phyloP scores from a whole-genome alignment of 2,329 filamentous ascomycete genomes.

The Cucurbitaria berberidis region DNA sequence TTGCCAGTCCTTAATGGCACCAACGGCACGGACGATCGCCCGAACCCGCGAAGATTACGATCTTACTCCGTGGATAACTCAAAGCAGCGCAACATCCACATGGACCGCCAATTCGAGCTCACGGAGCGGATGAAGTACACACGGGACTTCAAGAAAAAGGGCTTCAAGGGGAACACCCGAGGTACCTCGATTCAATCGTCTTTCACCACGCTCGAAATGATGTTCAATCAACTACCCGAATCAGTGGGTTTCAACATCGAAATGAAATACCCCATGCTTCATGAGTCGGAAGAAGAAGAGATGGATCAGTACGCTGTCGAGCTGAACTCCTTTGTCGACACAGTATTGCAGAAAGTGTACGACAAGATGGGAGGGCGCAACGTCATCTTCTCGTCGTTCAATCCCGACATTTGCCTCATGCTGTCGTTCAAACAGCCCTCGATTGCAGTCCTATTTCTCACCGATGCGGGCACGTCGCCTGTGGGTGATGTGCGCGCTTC shows the following conservation, averaged over 20 bases:
- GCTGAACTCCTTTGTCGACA: constrained; percentile 95
- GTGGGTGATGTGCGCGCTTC: constrained; percentile 90
- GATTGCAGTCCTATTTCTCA: constrained; percentile 93
- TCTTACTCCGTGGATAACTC: constrained; percentile 66
- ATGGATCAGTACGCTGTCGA: constrained; percentile 98
- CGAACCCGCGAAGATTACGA: constrained; percentile 49
- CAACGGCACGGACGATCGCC: constrained; percentile 23
- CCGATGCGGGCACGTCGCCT: constrained; percentile 79
- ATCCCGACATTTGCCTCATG: constrained; percentile 93
- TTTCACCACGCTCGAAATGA: constrained; percentile 92
- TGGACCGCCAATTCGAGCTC: constrained; percentile 56
- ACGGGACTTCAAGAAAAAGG: constrained; percentile 89
- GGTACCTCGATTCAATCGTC: constrained; percentile 95
- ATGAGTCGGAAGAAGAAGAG: constrained; percentile 91
- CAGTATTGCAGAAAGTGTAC: constrained; percentile 87
- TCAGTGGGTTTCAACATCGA: constrained; percentile 96
- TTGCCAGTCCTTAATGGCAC: constrained; percentile 12
- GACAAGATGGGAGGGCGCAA: constrained; percentile 82
- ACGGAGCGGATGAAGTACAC: constrained; percentile 97
- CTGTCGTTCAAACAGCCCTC: constrained; percentile 96
- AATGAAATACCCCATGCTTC: constrained; percentile 98
- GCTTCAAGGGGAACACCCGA: constrained; percentile 93
- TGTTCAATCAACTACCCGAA: constrained; percentile 83
- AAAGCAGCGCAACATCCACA: constrained; percentile 50
- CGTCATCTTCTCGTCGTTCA: constrained; percentile 96